Conservation (phyloP, 1,284 basidiomycete species). For the Cutaneotrichosporon sp. region DNA sequence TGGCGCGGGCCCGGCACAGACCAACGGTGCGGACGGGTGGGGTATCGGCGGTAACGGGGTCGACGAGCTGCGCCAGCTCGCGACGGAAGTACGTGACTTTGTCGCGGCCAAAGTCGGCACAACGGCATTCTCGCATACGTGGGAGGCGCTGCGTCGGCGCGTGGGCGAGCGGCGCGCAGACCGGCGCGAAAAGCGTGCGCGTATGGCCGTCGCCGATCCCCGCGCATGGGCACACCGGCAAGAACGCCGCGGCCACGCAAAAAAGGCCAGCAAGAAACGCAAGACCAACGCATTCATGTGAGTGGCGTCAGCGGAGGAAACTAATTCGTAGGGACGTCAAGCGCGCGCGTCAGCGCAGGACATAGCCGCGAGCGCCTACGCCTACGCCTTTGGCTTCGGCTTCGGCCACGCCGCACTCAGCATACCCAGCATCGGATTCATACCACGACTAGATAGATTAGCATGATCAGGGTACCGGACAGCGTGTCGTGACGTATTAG, state of each 20-base stretch:
- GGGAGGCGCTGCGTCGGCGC: conserved; percentile 71
- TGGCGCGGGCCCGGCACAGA: neutral
- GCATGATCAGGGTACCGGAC: neutral
- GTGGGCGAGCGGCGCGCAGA: conserved; percentile 65
- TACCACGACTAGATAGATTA: neutral
- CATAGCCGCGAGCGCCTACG: too few species aligned
- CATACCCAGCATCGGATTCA: conserved; percentile 7
- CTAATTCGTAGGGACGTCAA: neutral
- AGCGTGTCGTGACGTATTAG: neutral
- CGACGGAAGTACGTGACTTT: conserved; percentile 80
- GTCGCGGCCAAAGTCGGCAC: conserved; percentile 80
- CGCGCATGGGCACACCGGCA: conserved; percentile 58
- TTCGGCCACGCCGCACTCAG: neutral
- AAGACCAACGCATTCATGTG: conserved; percentile 52
- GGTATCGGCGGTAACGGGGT: neutral
- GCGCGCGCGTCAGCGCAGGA: neutral
- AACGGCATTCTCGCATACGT: conserved; percentile 69
- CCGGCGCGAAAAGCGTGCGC: conserved; percentile 54
- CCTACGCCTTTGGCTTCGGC: too few species aligned
- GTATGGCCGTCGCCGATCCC: conserved; percentile 32
- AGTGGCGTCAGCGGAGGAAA: neutral
- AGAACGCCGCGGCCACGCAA: conserved; percentile 69
- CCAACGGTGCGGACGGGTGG: neutral
- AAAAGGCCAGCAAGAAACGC: conserved; percentile 76
- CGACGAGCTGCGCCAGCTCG: conserved; percentile 75